Percentiles rank a stretch among this genome's conserved stretches.
phyloP scores from a whole-genome alignment of 306 rosid genomes.

The Calophaca sinica region DNA sequence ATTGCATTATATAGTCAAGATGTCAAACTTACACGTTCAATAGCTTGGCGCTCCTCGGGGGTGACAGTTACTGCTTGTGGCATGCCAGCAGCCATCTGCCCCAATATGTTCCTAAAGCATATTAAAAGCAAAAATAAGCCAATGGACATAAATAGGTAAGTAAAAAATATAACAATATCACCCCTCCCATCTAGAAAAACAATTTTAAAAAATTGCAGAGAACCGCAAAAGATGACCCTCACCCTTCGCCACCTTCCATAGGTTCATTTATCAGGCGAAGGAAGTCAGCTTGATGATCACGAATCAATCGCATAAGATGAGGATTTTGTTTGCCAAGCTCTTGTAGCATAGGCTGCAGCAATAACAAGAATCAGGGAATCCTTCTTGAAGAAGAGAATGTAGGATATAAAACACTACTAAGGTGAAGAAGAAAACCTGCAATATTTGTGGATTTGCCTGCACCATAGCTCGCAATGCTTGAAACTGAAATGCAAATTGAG shows the following conservation, averaged over 20 bases:
- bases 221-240: conserved; percentile 38
- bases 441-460: conserved; percentile 94
- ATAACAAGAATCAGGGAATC: conserved; percentile 37
- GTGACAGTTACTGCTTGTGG: conserved; percentile 83
- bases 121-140: conserved; percentile 40
- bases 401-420: conserved; percentile 22
- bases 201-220: neutral
- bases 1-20: conserved; percentile 1
- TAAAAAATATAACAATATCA: conserved; percentile 2
- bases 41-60: conserved; percentile 91
- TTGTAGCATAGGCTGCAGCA: conserved; percentile 93
- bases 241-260: conserved; percentile 91
- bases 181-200: neutral
- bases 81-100: conserved; percentile 67
- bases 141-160: conserved; percentile 3
- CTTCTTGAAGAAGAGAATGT: neutral
- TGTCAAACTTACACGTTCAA: conserved; percentile 82
- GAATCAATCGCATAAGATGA: conserved; percentile 86
- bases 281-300: conserved; percentile 89
- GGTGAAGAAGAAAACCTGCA: conserved; percentile 70
- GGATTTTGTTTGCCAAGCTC: conserved; percentile 98
- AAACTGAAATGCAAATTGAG: conserved; percentile 58
- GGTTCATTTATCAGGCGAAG: conserved; percentile 92
- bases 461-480: conserved; percentile 93
- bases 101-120: conserved; percentile 66